A percentile compares a stretch with the other conserved stretches of the same genome.
These are phyloP conservation scores for Rhizophagus clarus DNA, from an alignment of 192 early-diverging fungal genomes.

Conservation along the genomic window DNA sequence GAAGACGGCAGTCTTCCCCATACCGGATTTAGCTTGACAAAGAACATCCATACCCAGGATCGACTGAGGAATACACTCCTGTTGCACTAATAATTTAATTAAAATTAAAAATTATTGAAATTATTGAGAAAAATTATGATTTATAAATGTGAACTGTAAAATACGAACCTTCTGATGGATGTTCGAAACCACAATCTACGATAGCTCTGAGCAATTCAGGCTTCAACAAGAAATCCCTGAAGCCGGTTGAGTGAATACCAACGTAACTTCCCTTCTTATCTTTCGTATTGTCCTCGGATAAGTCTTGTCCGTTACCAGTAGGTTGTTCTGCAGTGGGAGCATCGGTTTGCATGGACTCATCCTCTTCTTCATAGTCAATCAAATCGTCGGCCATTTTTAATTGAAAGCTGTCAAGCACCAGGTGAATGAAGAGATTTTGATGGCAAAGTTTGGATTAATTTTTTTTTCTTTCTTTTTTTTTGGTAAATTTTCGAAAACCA, in stretches of 20 bases:
- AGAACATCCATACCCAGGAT: conserved; percentile 96
- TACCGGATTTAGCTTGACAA: conserved; percentile 97
- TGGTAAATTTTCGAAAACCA: conserved; percentile 3
- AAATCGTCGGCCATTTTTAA: conserved; percentile 75
- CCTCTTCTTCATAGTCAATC: conserved; percentile 97
- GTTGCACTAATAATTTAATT: conserved; percentile 73
- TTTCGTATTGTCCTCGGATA: conserved; percentile 66
- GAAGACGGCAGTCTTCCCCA: conserved; percentile 99
- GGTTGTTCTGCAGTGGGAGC: conserved; percentile 47
- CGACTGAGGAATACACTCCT: conserved; percentile 97
- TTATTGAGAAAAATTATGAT: neutral
- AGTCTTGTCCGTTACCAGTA: conserved; percentile 38
- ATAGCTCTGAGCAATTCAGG: conserved; percentile 94
- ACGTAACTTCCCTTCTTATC: conserved; percentile 98
- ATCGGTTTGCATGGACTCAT: conserved; percentile 68
- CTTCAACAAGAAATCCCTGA: conserved; percentile 97
- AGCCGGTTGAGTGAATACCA: conserved; percentile 97
- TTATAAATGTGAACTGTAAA: neutral
- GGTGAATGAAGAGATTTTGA: conserved; percentile 23
- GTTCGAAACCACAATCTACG: conserved; percentile 98
- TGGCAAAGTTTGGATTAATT: conserved; percentile 8
- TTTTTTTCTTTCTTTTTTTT: neutral
- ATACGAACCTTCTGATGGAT: conserved; percentile 87
- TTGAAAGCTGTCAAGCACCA: neutral
- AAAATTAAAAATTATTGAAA: neutral